phyloP scores from a whole-genome alignment of 2,329 filamentous ascomycete genomes.

The Penicillium sp. region DNA sequence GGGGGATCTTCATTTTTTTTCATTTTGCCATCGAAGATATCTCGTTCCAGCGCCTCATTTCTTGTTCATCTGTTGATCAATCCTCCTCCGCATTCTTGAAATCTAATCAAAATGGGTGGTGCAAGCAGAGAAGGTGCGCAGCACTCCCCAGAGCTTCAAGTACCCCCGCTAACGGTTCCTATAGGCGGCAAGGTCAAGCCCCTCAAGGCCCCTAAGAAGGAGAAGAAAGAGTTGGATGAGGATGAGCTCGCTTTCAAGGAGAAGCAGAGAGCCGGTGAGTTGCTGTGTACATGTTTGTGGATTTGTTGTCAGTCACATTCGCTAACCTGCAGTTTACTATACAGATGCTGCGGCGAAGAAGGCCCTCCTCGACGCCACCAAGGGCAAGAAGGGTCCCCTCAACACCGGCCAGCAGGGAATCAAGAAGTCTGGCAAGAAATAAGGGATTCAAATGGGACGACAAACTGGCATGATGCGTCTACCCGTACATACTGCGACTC shows the following conservation, averaged over 20 bases:
- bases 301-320: slow-evolving; percentile 8
- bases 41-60: neutral
- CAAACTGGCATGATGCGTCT: neutral
- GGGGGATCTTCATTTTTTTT: slow-evolving; percentile 19
- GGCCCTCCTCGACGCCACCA: slow-evolving; percentile 77
- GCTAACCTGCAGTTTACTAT: slow-evolving; percentile 9
- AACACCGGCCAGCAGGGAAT: slow-evolving; percentile 85
- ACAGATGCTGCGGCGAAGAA: slow-evolving; percentile 82
- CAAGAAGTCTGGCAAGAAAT: slow-evolving; percentile 99
- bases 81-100: slow-evolving; percentile 1
- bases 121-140: slow-evolving; percentile 64
- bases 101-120: slow-evolving; percentile 59
- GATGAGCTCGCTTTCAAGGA: slow-evolving; percentile 80
- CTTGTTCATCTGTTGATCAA: slow-evolving; percentile 8
- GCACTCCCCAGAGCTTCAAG: neutral
- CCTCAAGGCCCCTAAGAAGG: slow-evolving; percentile 87
- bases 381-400: slow-evolving; percentile 79
- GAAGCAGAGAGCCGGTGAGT: slow-evolving; percentile 81
- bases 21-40: slow-evolving; percentile 10
- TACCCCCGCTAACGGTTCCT: slow-evolving; percentile 22
- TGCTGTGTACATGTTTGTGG: neutral
- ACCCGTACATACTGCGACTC: neutral
- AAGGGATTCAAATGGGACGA: slow-evolving; percentile 33
- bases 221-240: slow-evolving; percentile 78
- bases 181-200: slow-evolving; percentile 81